A percentile compares a stretch with the other conserved stretches of the same genome.
Evolutionary conservation across 2,329 filamentous ascomycete species (phyloP).

Genomic region (Nannizziopsis arthrosporioides): DNA sequence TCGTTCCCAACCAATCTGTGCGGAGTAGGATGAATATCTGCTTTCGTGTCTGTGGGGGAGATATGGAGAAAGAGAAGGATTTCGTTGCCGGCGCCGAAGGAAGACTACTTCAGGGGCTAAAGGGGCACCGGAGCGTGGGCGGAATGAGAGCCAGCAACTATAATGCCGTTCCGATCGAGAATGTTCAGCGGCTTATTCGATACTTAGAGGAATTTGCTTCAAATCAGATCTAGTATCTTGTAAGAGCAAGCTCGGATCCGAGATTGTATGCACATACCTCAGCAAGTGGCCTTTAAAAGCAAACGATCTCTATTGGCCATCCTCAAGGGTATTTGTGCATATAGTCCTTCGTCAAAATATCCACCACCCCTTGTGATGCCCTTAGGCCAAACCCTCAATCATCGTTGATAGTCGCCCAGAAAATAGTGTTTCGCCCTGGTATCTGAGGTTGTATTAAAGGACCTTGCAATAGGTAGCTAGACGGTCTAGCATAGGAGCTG

Average conservation of each 20-base stretch:
- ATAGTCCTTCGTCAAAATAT: too few species aligned
- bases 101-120: slow-evolving; percentile 62
- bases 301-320: too few species aligned
- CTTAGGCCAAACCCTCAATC: too few species aligned
- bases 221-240: neutral
- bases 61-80: slow-evolving; percentile 60
- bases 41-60: slow-evolving; percentile 60
- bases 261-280: neutral
- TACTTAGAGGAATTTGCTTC: slow-evolving; percentile 45
- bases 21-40: slow-evolving; percentile 93
- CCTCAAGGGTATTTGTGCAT: too few species aligned
- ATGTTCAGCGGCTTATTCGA: slow-evolving; percentile 32
- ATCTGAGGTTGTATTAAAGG: too few species aligned
- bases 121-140: slow-evolving; percentile 77
- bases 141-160: slow-evolving; percentile 83
- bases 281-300: too few species aligned
- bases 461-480: too few species aligned
- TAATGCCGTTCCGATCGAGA: slow-evolving; percentile 58
- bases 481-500: too few species aligned
- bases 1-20: slow-evolving; percentile 63
- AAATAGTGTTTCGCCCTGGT: too few species aligned
- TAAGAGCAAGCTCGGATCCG: neutral
- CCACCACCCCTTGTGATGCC: too few species aligned
- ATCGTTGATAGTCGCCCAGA: too few species aligned
- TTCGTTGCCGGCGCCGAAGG: slow-evolving; percentile 65